Evolutionary conservation across 2,329 filamentous ascomycete genomes (phyloP).

Genomic region (Diaporthe sp.): DNA sequence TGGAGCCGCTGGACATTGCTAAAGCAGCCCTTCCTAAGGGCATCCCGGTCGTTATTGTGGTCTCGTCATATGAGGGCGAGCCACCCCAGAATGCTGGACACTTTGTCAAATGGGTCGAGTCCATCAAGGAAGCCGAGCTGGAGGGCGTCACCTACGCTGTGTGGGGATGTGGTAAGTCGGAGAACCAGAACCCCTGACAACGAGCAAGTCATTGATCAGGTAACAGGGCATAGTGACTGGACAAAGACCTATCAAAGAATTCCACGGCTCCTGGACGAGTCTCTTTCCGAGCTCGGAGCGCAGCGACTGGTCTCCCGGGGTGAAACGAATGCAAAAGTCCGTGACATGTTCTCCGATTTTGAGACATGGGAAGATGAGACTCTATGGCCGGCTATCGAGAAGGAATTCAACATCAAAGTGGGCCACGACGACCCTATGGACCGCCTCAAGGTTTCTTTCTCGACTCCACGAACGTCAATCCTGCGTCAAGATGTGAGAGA

Average conservation of each 20-base stretch:
- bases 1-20: constrained; percentile 71
- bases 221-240: constrained; percentile 57
- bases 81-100: constrained; percentile 78
- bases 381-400: constrained; percentile 62
- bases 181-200: not conserved
- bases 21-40: constrained; percentile 70
- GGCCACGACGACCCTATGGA: not conserved
- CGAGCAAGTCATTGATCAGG: not conserved
- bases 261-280: constrained; percentile 71
- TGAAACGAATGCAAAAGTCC: constrained; percentile 30
- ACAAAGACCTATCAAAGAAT: constrained; percentile 74
- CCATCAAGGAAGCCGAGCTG: constrained; percentile 60
- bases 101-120: constrained; percentile 77
- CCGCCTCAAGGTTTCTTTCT: not conserved
- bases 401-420: not conserved
- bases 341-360: constrained; percentile 77
- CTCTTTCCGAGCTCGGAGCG: constrained; percentile 62
- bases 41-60: constrained; percentile 75
- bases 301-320: constrained; percentile 61
- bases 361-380: constrained; percentile 75
- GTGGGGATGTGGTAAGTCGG: constrained; percentile 72
- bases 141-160: constrained; percentile 73
- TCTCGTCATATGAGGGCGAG: constrained; percentile 80
- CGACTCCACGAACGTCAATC: not conserved
- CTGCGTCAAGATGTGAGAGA: not conserved